Evolutionary conservation across 1,284 basidiomycete species (phyloP), one percentile per base, ranked within the genome.

Genomic region (Microbotryomycetes sp.): DNA sequence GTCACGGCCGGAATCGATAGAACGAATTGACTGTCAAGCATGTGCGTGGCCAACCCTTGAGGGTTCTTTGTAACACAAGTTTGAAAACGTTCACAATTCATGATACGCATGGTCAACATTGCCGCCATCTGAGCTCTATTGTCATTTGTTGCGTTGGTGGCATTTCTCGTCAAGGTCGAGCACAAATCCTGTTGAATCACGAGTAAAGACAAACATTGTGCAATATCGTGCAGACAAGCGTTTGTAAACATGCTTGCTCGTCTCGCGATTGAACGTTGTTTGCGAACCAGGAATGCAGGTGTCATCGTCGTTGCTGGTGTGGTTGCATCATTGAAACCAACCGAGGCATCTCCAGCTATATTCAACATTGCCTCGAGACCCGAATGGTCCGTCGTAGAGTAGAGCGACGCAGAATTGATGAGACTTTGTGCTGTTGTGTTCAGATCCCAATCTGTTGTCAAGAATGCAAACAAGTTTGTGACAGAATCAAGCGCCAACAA

Each of bases 151-250:
- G 46, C 49, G 22, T 28, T 14, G 6, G 42, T 45, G 6, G 36
- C 36, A 42, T 9, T 12, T 9, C 36, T 42, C 19, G 36, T 19
- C 9, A 42, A 42, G n/a, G n/a, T n/a, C n/a, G n/a, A n/a, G n/a
- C 46, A 50, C 5, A 58, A 46, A n/a, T 68, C 67, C 22, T 66
- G 67, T 46, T 66, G 61, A 6, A 68, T 29, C n/a, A 59, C 50
- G 56, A 66, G 62, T 3, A 62, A 25, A 12, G 67, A 51, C 47
- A 68, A 47, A 3, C 60, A 53, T 5, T 54, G 54, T 0, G 59
- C 58, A 36, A 68, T 32, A 6, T 54, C 16, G 1, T 57, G 30
- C 3, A 68, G 49, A 9, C 49, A 45, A 2, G 47, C 6, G 1
- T 30, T 29, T 2, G 60, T 52, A 48, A 62, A 60, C 23, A 68